Conservation (phyloP, 1,139 yeast genomes). For the Saccharomyces hybrid region DNA sequence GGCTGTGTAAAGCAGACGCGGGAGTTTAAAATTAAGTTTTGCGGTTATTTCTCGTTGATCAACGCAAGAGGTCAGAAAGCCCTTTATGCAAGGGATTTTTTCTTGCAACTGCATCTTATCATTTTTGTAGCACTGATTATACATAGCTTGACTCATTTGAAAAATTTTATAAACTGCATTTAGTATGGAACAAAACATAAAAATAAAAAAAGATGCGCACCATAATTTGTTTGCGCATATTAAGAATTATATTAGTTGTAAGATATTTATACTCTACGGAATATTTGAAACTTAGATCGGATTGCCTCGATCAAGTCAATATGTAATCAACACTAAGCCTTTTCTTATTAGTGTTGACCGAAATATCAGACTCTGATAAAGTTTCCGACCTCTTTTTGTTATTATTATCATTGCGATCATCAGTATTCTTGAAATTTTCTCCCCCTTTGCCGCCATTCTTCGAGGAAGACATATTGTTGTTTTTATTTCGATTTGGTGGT, state of each 20-base stretch:
- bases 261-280: conserved; percentile 5
- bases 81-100: background rate
- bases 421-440: background rate
- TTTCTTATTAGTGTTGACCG: conserved; percentile 6
- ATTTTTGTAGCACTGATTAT: background rate
- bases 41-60: background rate
- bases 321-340: conserved; percentile 5
- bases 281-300: conserved; percentile 7
- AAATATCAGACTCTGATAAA: conserved; percentile 3
- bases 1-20: background rate
- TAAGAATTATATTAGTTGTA: background rate
- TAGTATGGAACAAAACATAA: background rate
- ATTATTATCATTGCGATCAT: conserved; percentile 1
- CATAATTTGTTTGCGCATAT: background rate
- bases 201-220: background rate
- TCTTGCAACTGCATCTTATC: background rate
- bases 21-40: background rate
- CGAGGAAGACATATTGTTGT: background rate
- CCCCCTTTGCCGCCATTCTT: background rate
- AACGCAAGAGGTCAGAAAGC: background rate
- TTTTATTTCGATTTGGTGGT: background rate
- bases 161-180: too few species aligned
- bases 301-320: conserved; percentile 6
- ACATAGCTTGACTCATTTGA: background rate
- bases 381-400: background rate